Conservation (phyloP, 2,329 filamentous ascomycete species). For the Hymenoscyphus albidus region DNA sequence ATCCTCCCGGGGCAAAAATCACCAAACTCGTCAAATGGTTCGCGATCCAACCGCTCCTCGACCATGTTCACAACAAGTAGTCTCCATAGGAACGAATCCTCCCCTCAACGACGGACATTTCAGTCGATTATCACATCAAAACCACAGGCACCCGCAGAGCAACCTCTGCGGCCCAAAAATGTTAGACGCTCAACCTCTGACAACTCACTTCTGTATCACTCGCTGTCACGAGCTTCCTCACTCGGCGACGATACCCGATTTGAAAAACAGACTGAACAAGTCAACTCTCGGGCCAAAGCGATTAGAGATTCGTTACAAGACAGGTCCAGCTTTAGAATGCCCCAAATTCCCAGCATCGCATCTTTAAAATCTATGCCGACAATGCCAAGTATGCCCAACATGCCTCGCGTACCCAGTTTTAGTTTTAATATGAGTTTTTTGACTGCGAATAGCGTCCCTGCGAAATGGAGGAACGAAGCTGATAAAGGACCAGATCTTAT, state of each 20-base stretch:
- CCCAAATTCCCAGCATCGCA: conserved; percentile 50
- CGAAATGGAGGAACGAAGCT: conserved; percentile 30
- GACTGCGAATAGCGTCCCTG: conserved; percentile 23
- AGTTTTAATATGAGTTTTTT: conserved; percentile 37
- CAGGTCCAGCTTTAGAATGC: conserved; percentile 69
- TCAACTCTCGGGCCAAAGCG: conserved; percentile 85
- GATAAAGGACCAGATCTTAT: conserved; percentile 30
- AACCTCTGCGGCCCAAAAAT: conserved; percentile 16
- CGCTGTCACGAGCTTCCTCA: conserved; percentile 73
- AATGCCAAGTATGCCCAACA: conserved; percentile 38
- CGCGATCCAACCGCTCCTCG: conserved; percentile 12
- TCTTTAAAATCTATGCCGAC: conserved; percentile 7
- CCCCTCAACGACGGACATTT: conserved; percentile 13
- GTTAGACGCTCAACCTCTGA: conserved; percentile 67
- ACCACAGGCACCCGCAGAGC: conserved; percentile 8
- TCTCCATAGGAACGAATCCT: conserved; percentile 8
- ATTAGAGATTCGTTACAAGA: conserved; percentile 86
- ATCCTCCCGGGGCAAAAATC: conserved; percentile 14
- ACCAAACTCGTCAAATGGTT: background rate
- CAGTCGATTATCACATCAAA: conserved; percentile 17
- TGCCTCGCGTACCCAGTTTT: conserved; percentile 40
- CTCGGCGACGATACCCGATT: conserved; percentile 81
- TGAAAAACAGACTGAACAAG: conserved; percentile 74
- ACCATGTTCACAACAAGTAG: conserved; percentile 11
- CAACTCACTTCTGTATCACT: conserved; percentile 72